A percentile compares a stretch with the other conserved stretches of the same genome.
Conservation (phyloP, 202 grass and related monocot species). For the Dendrocalamus latiflorus region DNA sequence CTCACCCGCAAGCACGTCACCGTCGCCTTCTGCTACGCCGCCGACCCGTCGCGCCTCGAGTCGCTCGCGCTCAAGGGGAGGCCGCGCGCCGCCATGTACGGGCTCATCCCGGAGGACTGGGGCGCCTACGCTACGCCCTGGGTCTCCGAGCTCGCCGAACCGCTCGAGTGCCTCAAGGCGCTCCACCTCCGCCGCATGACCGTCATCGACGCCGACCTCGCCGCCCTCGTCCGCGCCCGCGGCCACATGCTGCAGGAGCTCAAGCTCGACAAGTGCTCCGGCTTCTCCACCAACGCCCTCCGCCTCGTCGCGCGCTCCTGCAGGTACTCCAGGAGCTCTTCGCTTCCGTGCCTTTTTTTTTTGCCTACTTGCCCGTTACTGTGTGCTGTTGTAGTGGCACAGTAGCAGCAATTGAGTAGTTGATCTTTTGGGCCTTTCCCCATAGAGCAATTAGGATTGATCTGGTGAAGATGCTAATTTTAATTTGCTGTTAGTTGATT, state of each 20-base stretch:
- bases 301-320: constrained; percentile 54
- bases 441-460: constrained; percentile 3
- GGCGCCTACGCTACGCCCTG: constrained; percentile 68
- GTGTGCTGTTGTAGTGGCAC: background rate
- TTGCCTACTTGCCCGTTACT: background rate
- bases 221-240: constrained; percentile 43
- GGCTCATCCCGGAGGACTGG: constrained; percentile 76
- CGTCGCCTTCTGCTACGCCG: too few species aligned
- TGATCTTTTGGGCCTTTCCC: background rate
- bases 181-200: constrained; percentile 70
- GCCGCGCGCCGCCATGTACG: constrained; percentile 77
- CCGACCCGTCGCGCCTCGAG: too few species aligned
- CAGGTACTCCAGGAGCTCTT: constrained; percentile 32
- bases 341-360: background rate
- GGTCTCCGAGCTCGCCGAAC: constrained; percentile 50
- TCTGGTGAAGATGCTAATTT: background rate
- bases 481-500: background rate
- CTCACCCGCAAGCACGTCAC: too few species aligned
- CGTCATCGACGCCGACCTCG: constrained; percentile 49
- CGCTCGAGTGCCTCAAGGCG: too few species aligned
- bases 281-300: constrained; percentile 63
- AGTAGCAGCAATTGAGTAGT: background rate
- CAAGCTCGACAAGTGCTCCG: constrained; percentile 83
- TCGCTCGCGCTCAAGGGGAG: too few species aligned
- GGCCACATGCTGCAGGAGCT: constrained; percentile 63